Base-by-base conservation (phyloP, 805 yeast species). In the Zygoascus bituminiphila region DNA sequence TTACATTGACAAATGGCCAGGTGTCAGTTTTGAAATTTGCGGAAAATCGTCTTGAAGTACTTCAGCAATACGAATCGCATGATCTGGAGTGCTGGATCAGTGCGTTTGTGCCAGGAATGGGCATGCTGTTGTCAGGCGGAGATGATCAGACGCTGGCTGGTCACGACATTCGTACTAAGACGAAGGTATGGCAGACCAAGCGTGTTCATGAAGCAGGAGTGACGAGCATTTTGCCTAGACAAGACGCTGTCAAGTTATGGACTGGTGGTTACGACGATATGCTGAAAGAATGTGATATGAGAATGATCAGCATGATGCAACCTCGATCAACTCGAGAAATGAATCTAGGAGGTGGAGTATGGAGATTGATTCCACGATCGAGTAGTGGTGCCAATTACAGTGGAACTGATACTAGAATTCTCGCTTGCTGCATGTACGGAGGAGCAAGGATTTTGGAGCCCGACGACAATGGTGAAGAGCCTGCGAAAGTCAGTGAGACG, bases 211-310 rank as follows among this genome's bases (percentile, higher is more conserved):
- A 79, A 37, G 96, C 98, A 0, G 98, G 98, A 1, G 87, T 91
- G 1, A 91, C 88, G 2, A 80, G 94, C 1, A 82, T 93, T 15
- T 75, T 89, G 42, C 71, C 82, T n/a, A 60, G 63, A 1, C 45
- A 54, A 4, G 57, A 65, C 0, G 57, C 57, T 8, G 81, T 84
- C 83, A 66, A 66, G 50, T 51, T 87, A 19, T 81, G 86, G 81
- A 88, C 97, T 0, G 98, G 98, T 0, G 84, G 95, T 0, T 91
- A 91, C 63, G 98, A 91, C 64, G 98, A 91, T 59, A 63, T 75
- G 48, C 64, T 93, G 44, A 72, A 88, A 46, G 65, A 76, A 0
- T 67, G 87, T 33, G 97, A 89, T 64, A 60, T 87, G 40, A 65
- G 96, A 50, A 52, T 57, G 72, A 14, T 74, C 60, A 55, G 68